phyloP scores from a whole-genome alignment of 2,329 filamentous ascomycete genomes.

The Cryphonectria carpinicola region DNA sequence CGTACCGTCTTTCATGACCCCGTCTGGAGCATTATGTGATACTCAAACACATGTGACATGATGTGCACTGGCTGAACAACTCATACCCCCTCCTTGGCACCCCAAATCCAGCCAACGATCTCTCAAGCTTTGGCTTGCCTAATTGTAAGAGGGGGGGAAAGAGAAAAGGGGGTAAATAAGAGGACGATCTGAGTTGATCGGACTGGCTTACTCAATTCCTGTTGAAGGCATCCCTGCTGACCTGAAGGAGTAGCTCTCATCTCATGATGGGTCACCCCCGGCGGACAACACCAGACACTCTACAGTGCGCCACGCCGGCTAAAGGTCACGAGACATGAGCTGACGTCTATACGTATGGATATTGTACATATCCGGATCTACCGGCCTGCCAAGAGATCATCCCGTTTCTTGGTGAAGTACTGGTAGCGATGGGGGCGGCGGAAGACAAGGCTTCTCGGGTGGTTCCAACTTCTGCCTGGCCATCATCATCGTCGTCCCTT shows the following conservation, averaged over 20 bases:
- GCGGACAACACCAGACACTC: not conserved
- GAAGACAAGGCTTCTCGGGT: not conserved
- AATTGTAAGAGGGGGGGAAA: not conserved
- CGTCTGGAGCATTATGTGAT: not conserved
- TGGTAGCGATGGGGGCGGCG: not conserved
- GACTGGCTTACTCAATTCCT: not conserved
- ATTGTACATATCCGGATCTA: not conserved
- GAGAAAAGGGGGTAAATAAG: not conserved
- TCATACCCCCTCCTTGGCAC: not conserved
- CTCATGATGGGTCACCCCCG: not conserved
- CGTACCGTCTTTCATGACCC: not conserved
- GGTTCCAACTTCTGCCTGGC: not conserved
- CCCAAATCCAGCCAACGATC: not conserved
- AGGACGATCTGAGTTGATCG: not conserved
- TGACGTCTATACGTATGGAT: not conserved
- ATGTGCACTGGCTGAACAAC: not conserved
- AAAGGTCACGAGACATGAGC: not conserved
- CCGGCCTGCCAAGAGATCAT: not conserved
- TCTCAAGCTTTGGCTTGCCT: not conserved
- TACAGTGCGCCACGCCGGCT: not conserved
- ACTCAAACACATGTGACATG: not conserved
- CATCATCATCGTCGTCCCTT: not conserved
- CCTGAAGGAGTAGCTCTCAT: not conserved
- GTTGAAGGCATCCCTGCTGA: not conserved
- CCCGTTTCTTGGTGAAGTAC: not conserved